phyloP scores from a whole-genome alignment of 139 green algal species.

The Gonium pectorale region DNA sequence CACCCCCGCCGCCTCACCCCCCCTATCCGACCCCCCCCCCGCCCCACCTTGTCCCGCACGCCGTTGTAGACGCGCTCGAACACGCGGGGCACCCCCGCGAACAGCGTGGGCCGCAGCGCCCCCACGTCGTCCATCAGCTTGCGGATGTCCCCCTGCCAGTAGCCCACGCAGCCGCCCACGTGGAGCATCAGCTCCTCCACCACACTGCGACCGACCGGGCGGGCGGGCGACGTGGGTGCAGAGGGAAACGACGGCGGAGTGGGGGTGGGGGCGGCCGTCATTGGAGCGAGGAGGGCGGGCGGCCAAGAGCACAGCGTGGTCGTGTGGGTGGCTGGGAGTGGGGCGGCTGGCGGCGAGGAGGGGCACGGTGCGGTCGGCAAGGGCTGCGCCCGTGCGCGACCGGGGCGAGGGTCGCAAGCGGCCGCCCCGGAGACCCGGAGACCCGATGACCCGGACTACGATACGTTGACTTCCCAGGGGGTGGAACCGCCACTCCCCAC shows the following conservation, averaged over 20 bases:
- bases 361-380: too few relatives aligned
- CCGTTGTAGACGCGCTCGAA: conserved; percentile 86
- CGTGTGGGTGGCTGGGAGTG: too few relatives aligned
- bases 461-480: too few relatives aligned
- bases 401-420: too few relatives aligned
- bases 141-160: conserved; percentile 81
- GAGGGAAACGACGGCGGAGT: neutral
- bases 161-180: conserved; percentile 72
- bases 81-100: conserved; percentile 85
- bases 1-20: neutral
- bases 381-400: too few relatives aligned
- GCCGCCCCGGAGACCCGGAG: too few relatives aligned
- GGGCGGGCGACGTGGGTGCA: neutral
- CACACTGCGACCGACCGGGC: too few relatives aligned
- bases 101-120: conserved; percentile 79
- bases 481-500: too few relatives aligned
- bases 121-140: conserved; percentile 83
- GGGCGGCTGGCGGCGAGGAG: too few relatives aligned
- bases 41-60: conserved; percentile 59
- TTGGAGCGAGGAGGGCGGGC: too few relatives aligned
- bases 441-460: too few relatives aligned
- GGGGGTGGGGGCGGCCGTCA: neutral
- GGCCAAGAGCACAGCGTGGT: too few relatives aligned
- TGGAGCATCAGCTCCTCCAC: conserved; percentile 76
- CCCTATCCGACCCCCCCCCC: neutral